Percentiles rank a stretch among this genome's conserved stretches.
Evolutionary conservation across 352 stramenopile species (phyloP).

Genomic region (Aphanomyces stellatus): DNA sequence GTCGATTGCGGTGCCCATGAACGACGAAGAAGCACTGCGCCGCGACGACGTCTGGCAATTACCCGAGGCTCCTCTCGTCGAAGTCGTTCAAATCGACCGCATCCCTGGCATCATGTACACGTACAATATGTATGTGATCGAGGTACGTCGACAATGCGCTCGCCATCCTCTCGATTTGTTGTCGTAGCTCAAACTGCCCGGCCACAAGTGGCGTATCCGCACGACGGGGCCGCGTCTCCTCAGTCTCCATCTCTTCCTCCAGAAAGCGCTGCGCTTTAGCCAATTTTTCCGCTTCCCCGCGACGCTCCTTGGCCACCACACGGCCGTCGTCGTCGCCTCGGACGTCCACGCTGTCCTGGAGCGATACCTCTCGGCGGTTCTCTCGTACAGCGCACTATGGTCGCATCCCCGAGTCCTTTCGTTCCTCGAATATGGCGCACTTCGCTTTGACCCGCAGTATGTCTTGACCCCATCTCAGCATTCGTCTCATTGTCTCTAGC

Average conservation of each 20-base stretch:
- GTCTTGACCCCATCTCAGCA: too few species aligned
- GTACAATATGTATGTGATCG: constrained; percentile 17
- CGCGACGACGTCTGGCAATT: too few species aligned
- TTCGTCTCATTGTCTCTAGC: too few species aligned
- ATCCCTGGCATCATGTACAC: constrained; percentile 2
- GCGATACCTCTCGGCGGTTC: neutral
- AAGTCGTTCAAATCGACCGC: constrained; percentile 9
- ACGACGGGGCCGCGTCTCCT: constrained; percentile 9
- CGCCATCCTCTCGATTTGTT: neutral
- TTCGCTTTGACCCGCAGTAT: constrained; percentile 6
- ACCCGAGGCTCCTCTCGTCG: neutral
- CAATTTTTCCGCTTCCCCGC: constrained; percentile 17
- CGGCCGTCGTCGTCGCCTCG: too few species aligned
- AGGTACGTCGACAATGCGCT: neutral
- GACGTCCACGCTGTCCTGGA: neutral
- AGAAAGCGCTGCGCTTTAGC: constrained; percentile 4
- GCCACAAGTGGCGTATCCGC: constrained; percentile 12
- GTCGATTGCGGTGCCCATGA: too few species aligned
- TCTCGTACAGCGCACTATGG: neutral
- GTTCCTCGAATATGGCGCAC: constrained; percentile 10
- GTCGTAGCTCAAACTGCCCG: neutral
- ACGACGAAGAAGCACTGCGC: too few species aligned
- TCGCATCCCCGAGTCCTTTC: constrained; percentile 3
- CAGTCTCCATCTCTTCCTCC: constrained; percentile 4
- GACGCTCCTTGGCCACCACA: constrained; percentile 8